phyloP scores from a whole-genome alignment of 2,329 filamentous ascomycete species.

The Ophiostoma pallidulum region DNA sequence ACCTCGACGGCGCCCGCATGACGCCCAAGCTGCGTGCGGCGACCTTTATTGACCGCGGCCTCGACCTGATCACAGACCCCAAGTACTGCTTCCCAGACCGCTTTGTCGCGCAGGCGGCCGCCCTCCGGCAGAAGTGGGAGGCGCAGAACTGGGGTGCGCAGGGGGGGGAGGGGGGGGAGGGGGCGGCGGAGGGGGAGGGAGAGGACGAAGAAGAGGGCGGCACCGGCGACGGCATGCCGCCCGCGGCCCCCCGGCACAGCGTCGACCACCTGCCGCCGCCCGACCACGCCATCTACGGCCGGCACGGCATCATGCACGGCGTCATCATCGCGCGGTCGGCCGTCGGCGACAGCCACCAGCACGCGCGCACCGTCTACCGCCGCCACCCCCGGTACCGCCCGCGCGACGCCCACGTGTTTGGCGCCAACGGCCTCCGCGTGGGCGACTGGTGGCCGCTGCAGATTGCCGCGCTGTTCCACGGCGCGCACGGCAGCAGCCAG shows the following conservation, averaged over 20 bases:
- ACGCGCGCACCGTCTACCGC: constrained; percentile 11
- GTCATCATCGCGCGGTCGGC: constrained; percentile 1
- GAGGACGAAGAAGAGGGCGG: neutral
- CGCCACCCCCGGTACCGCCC: constrained; percentile 16
- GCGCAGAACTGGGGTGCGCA: constrained; percentile 6
- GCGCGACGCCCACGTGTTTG: constrained; percentile 15
- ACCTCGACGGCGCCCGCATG: constrained; percentile 7
- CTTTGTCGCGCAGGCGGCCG: neutral
- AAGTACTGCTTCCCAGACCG: constrained; percentile 2
- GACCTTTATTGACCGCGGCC: constrained; percentile 2
- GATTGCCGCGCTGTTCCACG: constrained; percentile 39
- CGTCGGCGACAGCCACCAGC: neutral
- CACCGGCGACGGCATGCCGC: neutral
- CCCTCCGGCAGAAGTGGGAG: constrained; percentile 7
- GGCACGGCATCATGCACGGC: constrained; percentile 2
- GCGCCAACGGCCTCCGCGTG: constrained; percentile 26
- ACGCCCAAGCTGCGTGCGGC: neutral
- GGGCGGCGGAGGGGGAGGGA: neutral
- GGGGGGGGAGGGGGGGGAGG: neutral
- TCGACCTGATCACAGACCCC: neutral
- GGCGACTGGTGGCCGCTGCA: constrained; percentile 47
- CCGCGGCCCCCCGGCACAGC: neutral
- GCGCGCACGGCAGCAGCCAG: constrained; percentile 40
- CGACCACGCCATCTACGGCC: constrained; percentile 24
- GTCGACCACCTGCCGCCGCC: neutral